Conservation (phyloP, 2,329 filamentous ascomycete species). For the Ophiostoma tasmaniense region DNA sequence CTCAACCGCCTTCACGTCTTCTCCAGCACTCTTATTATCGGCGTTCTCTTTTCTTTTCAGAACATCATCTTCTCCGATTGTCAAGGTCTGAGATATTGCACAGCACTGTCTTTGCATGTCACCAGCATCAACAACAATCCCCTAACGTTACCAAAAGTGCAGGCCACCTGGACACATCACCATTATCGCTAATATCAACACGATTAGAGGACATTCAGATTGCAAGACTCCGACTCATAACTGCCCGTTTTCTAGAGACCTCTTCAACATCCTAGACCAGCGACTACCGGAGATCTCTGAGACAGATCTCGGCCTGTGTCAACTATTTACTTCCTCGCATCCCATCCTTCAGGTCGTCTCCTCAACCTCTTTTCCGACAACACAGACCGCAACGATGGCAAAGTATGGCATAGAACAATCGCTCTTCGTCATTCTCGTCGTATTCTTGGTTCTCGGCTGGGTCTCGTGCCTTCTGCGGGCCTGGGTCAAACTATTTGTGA, state of each 20-base stretch:
- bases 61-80: neutral
- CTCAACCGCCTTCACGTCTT: neutral
- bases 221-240: neutral
- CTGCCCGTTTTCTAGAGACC: neutral
- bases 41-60: neutral
- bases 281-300: neutral
- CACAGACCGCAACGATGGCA: conserved; percentile 9
- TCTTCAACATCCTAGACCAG: neutral
- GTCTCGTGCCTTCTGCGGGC: conserved; percentile 34
- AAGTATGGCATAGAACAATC: conserved; percentile 16
- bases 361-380: neutral
- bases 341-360: neutral
- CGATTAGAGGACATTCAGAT: neutral
- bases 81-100: neutral
- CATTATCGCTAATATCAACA: neutral
- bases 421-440: conserved; percentile 16
- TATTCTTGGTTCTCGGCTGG: conserved; percentile 22
- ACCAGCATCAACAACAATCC: neutral
- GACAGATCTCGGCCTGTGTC: neutral
- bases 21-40: neutral
- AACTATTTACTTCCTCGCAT: neutral
- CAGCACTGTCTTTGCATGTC: neutral
- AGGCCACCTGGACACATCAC: neutral
- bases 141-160: neutral
- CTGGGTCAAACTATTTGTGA: conserved; percentile 36